These are phyloP conservation scores for Trichosporon asahii DNA, from an alignment of 1,284 basidiomycete genomes.

Conservation along the genomic window DNA sequence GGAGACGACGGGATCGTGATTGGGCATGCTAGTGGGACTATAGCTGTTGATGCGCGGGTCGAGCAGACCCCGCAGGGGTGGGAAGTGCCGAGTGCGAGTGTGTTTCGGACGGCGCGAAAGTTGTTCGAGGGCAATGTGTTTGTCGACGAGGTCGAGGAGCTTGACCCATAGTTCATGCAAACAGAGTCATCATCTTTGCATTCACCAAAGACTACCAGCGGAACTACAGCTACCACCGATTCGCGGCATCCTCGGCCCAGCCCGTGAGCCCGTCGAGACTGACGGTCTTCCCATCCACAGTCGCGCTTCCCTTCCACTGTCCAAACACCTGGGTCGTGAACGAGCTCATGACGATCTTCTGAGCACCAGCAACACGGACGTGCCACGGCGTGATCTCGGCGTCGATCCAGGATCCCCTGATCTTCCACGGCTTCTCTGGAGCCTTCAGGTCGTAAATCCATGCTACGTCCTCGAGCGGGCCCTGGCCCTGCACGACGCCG, in stretches of 20 bases:
- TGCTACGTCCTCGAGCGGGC: neutral
- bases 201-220: too few species aligned
- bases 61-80: constrained; percentile 51
- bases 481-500: neutral
- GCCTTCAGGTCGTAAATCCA: neutral
- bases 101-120: constrained; percentile 64
- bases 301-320: neutral
- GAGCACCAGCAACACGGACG: neutral
- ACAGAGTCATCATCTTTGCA: too few species aligned
- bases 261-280: constrained; percentile 10
- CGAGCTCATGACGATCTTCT: constrained; percentile 9
- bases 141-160: constrained; percentile 21
- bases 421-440: constrained; percentile 6
- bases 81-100: constrained; percentile 59
- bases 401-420: constrained; percentile 12
- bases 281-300: neutral
- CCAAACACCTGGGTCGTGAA: constrained; percentile 13
- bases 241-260: constrained; percentile 11
- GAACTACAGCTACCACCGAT: neutral
- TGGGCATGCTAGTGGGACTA: constrained; percentile 63
- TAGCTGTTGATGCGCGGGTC: constrained; percentile 61
- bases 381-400: constrained; percentile 13
- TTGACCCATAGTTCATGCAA: neutral
- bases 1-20: constrained; percentile 54
- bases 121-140: constrained; percentile 67